Conservation (phyloP, 2,329 filamentous ascomycete species). For the Phyllosticta citribraziliensis region DNA sequence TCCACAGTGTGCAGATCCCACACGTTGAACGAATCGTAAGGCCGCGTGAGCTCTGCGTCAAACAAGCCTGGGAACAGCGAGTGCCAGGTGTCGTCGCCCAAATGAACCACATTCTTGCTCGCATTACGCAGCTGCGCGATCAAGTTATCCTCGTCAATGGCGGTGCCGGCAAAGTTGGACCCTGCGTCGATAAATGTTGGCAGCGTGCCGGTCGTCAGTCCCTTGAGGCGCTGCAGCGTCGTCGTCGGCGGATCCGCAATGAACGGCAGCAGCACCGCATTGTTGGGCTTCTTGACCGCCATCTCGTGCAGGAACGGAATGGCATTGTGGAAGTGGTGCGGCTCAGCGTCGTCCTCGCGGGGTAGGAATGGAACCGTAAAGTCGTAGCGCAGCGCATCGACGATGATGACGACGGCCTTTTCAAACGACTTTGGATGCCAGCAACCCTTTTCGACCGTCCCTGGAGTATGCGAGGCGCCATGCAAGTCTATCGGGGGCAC, state of each 20-base stretch:
- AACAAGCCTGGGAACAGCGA: constrained; percentile 91
- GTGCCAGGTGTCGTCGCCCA: constrained; percentile 98
- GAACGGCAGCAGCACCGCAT: constrained; percentile 86
- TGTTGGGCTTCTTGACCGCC: constrained; percentile 60
- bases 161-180: constrained; percentile 89
- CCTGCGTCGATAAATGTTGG: constrained; percentile 92
- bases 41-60: constrained; percentile 69
- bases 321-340: constrained; percentile 72
- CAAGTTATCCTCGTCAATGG: constrained; percentile 86
- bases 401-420: constrained; percentile 79
- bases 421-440: constrained; percentile 95
- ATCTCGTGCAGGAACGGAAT: constrained; percentile 81
- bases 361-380: constrained; percentile 75
- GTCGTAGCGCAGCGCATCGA: constrained; percentile 93
- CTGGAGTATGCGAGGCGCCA: constrained; percentile 25
- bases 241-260: constrained; percentile 95
- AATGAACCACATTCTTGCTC: constrained; percentile 73
- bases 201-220: constrained; percentile 85
- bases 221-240: constrained; percentile 85
- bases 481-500: constrained; percentile 55
- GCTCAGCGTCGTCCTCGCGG: constrained; percentile 35
- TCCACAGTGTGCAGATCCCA: constrained; percentile 97
- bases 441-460: constrained; percentile 56
- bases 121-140: constrained; percentile 54
- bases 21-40: constrained; percentile 97